Conservation (phyloP, 257 asterid genomes). For the Datura wrightii region DNA sequence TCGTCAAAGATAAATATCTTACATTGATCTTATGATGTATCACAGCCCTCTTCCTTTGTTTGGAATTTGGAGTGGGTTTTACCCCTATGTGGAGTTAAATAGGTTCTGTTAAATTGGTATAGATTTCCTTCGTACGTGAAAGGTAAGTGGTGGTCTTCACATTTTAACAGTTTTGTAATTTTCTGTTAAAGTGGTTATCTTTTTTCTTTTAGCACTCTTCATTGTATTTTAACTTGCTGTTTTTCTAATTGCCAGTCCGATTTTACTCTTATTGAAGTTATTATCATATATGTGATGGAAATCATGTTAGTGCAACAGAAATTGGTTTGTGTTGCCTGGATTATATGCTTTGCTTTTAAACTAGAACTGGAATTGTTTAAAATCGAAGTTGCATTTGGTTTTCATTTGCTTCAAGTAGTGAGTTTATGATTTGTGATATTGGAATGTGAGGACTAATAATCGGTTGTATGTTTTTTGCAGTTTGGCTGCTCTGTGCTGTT, state of each 20-base stretch:
- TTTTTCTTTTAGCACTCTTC: neutral
- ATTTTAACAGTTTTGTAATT: neutral
- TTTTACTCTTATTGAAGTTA: no score
- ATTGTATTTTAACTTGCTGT: neutral
- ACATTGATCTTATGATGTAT: neutral
- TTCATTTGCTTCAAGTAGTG: no score
- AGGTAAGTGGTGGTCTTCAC: neutral
- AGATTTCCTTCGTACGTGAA: no score
- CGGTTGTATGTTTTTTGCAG: neutral
- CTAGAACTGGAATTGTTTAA: no score
- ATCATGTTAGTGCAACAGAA: no score
- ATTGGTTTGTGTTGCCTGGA: no score
- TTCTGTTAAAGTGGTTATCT: neutral
- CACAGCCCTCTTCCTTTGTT: neutral
- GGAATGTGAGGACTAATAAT: neutral
- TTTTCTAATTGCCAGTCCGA: neutral
- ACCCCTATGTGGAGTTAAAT: neutral
- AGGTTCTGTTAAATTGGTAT: neutral
- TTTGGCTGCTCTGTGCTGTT: constrained; percentile 54
- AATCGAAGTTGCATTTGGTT: no score
- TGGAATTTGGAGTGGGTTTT: neutral
- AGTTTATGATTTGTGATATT: no score
- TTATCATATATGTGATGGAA: no score
- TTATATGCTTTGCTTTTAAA: no score
- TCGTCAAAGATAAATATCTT: neutral